Base-by-base conservation (phyloP, 805 yeast species). In the Candida boidinii region DNA sequence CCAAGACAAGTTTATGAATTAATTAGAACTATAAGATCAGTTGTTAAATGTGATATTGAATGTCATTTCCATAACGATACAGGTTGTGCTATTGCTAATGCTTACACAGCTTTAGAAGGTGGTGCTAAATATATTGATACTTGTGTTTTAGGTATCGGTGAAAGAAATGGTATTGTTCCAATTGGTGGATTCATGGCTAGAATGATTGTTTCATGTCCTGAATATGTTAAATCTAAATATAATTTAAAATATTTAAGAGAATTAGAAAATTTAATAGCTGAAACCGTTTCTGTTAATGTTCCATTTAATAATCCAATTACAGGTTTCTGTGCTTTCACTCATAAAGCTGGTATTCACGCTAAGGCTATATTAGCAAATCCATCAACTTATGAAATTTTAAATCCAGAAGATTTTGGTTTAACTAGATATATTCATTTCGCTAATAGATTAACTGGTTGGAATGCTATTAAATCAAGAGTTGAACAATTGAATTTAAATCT, bases 301-400 rank as follows among this genome's bases (percentile, higher is more conserved):
- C 79, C 79, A 16, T 72, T 72, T 61, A 72, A 72, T 59, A 71
- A 72, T 55, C 79, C 79, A 39, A 70, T 72, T 48, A 72, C 79
- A 29, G 79, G 79, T 14, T 72, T 72, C 64, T 71, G 78, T 61
- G 77, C 79, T 28, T 72, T 72, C 55, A 72, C 79, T 27, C 79
- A 72, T 54, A 72, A 72, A 58, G 79, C 79, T 16, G 79, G 79
- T 53, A 70, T 72, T 41, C 79, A 72, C 41, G 78, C 79, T 36
- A 70, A 72, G 53, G 78, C 78, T 31, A 72, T 72, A 36, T 63
- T 72, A 43, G 78, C 79, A 32, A 72, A 72, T 55, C 79, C 79
- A 31, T 68, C 76, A n/a, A 72, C 78, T 10, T 72, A 72, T 49
- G 79, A 72, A 55, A 72, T 72, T 48, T 61, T 72, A 50, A 66